Percentiles rank a stretch among this genome's conserved stretches.
Evolutionary conservation across 2,329 filamentous ascomycete species (phyloP).

Genomic region (Dichotomopilus funicola): DNA sequence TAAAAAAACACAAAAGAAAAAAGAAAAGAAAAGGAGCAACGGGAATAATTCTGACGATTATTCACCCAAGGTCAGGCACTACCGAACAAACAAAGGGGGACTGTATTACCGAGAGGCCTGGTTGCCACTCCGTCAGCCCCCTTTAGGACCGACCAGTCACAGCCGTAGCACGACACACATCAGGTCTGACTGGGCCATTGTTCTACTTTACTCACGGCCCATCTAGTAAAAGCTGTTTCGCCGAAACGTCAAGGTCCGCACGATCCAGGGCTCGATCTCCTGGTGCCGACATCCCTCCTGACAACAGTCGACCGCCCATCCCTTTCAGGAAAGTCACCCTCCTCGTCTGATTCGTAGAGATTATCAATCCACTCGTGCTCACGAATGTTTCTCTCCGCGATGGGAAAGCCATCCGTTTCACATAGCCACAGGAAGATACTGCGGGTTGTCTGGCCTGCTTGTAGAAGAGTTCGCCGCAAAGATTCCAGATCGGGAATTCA

Average conservation of each 20-base stretch:
- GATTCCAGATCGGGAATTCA: not conserved
- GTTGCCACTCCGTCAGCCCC: too few species aligned
- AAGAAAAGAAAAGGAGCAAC: not conserved
- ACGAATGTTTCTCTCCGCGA: conserved; percentile 7
- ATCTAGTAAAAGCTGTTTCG: not conserved
- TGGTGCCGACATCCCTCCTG: not conserved
- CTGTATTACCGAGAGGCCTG: not conserved
- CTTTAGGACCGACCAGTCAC: too few species aligned
- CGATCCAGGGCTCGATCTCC: not conserved
- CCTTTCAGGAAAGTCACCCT: conserved; percentile 1
- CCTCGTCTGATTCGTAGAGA: conserved; percentile 9
- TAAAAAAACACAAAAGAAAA: not conserved
- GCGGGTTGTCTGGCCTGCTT: not conserved
- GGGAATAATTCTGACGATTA: not conserved
- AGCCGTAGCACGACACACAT: too few species aligned
- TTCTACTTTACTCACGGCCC: not conserved
- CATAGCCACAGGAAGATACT: conserved; percentile 3
- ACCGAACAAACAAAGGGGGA: not conserved
- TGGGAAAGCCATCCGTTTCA: not conserved
- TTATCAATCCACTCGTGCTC: conserved; percentile 13
- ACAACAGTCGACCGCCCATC: not conserved
- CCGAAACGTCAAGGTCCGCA: conserved; percentile 13
- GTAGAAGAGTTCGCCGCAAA: not conserved
- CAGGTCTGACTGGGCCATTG: too few species aligned
- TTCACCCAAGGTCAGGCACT: not conserved